A percentile compares a stretch with the other conserved stretches of the same genome.
Evolutionary conservation across 805 yeast species (phyloP).

Genomic region (Cyberlindnera subsufficiens): DNA sequence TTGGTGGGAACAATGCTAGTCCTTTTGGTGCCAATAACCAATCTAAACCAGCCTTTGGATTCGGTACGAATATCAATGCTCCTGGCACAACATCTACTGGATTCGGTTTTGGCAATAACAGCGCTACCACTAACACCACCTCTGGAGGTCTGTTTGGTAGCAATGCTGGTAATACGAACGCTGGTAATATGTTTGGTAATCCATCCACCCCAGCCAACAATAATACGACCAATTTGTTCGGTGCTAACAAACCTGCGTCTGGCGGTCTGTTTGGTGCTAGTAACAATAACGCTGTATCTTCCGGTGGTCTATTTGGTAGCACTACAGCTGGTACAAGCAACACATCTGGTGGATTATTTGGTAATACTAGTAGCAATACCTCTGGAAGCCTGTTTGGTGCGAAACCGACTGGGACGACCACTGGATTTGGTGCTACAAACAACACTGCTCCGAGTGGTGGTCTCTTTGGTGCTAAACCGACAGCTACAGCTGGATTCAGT

Average conservation of each 20-base stretch:
- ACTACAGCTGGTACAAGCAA: slow-evolving; percentile 22
- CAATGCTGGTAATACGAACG: slow-evolving; percentile 7
- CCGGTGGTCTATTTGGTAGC: slow-evolving; percentile 25
- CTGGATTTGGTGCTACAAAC: slow-evolving; percentile 30
- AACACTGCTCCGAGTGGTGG: slow-evolving; percentile 29
- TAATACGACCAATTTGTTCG: slow-evolving; percentile 25
- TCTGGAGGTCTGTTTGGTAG: slow-evolving; percentile 37
- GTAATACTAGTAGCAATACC: slow-evolving; percentile 11
- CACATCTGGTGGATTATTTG: slow-evolving; percentile 33
- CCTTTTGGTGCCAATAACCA: slow-evolving; percentile 8
- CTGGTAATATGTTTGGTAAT: slow-evolving; percentile 36
- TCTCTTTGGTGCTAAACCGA: slow-evolving; percentile 34
- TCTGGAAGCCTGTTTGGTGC: slow-evolving; percentile 30
- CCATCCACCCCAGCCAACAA: slow-evolving; percentile 20
- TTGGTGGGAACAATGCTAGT: slow-evolving; percentile 8
- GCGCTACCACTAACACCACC: slow-evolving; percentile 17
- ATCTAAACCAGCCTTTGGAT: slow-evolving; percentile 12
- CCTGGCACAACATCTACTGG: slow-evolving; percentile 2
- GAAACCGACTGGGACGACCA: slow-evolving; percentile 13
- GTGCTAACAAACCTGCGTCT: slow-evolving; percentile 12
- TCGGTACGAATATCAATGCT: slow-evolving; percentile 20
- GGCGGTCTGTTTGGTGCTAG: slow-evolving; percentile 23
- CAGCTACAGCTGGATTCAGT: slow-evolving; percentile 9
- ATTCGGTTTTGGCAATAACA: slow-evolving; percentile 18
- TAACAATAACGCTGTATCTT: slow-evolving; percentile 11